Conservation (phyloP, 495 filamentous ascomycete genomes). For the Penicillium macrosclerotiorum region DNA sequence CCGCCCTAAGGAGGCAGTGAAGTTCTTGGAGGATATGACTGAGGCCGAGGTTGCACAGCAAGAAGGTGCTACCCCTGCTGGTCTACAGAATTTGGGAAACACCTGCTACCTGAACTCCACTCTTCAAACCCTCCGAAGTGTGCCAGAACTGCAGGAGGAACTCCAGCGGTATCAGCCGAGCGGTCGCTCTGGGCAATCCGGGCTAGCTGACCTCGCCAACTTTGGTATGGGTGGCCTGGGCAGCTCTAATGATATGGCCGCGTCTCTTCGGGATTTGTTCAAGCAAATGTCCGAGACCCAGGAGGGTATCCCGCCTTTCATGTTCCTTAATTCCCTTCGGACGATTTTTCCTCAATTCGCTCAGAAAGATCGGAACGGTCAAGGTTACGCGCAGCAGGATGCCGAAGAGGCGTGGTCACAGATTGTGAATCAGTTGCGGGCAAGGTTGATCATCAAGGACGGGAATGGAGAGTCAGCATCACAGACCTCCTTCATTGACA, state of each 20-base stretch:
- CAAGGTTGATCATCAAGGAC: constrained; percentile 70
- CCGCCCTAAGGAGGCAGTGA: constrained; percentile 76
- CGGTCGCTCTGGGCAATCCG: constrained; percentile 31
- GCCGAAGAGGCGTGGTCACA: constrained; percentile 98
- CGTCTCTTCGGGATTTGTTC: constrained; percentile 81
- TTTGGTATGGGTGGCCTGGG: constrained; percentile 61
- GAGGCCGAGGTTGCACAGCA: constrained; percentile 84
- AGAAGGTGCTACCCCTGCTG: constrained; percentile 82
- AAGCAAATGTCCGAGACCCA: constrained; percentile 92
- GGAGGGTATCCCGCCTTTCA: constrained; percentile 77
- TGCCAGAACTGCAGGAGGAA: constrained; percentile 88
- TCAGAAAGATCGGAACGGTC: constrained; percentile 74
- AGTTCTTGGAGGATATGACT: constrained; percentile 97
- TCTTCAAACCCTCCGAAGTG: constrained; percentile 79
- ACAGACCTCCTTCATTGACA: constrained; percentile 77
- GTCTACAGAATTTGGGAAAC: constrained; percentile 90
- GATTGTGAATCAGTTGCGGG: constrained; percentile 80
- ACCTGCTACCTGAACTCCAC: constrained; percentile 99
- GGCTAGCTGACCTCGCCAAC: constrained; percentile 49
- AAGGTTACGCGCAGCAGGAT: constrained; percentile 92
- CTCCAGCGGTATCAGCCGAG: constrained; percentile 63
- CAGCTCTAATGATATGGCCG: constrained; percentile 69
- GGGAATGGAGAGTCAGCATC: constrained; percentile 40
- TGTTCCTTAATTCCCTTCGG: constrained; percentile 82
- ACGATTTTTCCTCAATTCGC: constrained; percentile 90